Evolutionary conservation across 2,329 filamentous ascomycete genomes (phyloP).

Genomic region (Rachicladosporium sp.): DNA sequence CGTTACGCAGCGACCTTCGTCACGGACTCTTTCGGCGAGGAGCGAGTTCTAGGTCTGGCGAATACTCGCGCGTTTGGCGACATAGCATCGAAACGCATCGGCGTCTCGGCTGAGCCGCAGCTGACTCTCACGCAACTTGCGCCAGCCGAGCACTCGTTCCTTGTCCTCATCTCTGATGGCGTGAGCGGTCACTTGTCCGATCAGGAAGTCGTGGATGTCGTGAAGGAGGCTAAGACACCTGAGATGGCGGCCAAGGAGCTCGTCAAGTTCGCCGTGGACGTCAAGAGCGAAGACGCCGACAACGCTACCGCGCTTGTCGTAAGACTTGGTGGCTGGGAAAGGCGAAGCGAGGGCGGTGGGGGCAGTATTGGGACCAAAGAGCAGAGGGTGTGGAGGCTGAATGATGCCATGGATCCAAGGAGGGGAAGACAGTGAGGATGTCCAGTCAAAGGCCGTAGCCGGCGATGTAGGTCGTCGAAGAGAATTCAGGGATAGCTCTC

Average conservation of each 20-base stretch:
- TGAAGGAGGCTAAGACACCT: constrained; percentile 87
- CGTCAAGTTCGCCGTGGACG: constrained; percentile 79
- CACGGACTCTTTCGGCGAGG: constrained; percentile 96
- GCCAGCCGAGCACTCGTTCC: constrained; percentile 76
- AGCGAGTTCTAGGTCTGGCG: constrained; percentile 83
- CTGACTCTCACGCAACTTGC: constrained; percentile 65
- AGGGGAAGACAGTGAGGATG: constrained; percentile 39
- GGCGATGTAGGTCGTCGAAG: no score
- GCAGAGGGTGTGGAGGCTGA: constrained; percentile 67
- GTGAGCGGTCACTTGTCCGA: constrained; percentile 76
- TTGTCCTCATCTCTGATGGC: constrained; percentile 81
- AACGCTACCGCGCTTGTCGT: constrained; percentile 54
- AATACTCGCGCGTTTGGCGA: constrained; percentile 94
- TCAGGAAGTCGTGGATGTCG: constrained; percentile 89
- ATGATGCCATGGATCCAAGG: constrained; percentile 72
- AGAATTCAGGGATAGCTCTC: no score
- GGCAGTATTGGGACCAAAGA: constrained; percentile 89
- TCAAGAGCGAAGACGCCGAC: constrained; percentile 50
- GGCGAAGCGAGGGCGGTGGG: constrained; percentile 68
- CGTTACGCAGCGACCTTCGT: constrained; percentile 80
- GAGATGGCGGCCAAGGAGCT: constrained; percentile 71
- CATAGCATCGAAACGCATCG: constrained; percentile 79
- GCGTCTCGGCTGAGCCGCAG: constrained; percentile 88
- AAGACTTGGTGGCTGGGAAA: constrained; percentile 52
- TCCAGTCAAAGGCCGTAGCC: no score